Percentiles rank a stretch among this genome's conserved stretches.
phyloP scores from a whole-genome alignment of 2,329 filamentous ascomycete genomes.

The Cadophora sp. region DNA sequence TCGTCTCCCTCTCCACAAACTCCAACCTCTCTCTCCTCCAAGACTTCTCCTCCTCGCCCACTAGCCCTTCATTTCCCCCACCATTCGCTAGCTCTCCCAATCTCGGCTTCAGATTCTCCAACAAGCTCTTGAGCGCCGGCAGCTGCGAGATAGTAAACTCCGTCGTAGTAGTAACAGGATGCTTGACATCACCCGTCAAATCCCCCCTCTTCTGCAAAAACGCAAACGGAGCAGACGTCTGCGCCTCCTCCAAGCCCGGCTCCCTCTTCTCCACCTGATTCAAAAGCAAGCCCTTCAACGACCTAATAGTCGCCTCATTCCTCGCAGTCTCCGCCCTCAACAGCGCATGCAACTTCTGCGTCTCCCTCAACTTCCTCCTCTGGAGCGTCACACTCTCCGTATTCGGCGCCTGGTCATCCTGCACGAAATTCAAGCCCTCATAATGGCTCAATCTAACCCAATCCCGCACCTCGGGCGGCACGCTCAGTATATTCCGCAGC shows the following conservation, averaged over 20 bases:
- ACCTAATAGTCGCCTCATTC: slow-evolving; percentile 74
- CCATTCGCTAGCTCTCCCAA: slow-evolving; percentile 54
- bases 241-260: slow-evolving; percentile 21
- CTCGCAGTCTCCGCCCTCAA: slow-evolving; percentile 73
- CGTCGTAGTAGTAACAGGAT: slow-evolving; percentile 72
- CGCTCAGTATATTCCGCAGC: slow-evolving; percentile 81
- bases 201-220: slow-evolving; percentile 63
- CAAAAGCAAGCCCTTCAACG: slow-evolving; percentile 66
- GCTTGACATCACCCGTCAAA: slow-evolving; percentile 57
- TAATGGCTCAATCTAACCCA: slow-evolving; percentile 90
- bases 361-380: slow-evolving; percentile 77
- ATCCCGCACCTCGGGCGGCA: slow-evolving; percentile 72
- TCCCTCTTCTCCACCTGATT: slow-evolving; percentile 52
- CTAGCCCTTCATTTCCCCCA: slow-evolving; percentile 47
- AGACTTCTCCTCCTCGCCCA: slow-evolving; percentile 53
- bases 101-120: slow-evolving; percentile 71
- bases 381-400: slow-evolving; percentile 74
- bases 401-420: slow-evolving; percentile 56
- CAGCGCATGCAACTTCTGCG: slow-evolving; percentile 74
- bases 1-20: slow-evolving; percentile 84
- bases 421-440: slow-evolving; percentile 52
- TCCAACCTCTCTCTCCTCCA: slow-evolving; percentile 75
- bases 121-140: slow-evolving; percentile 75
- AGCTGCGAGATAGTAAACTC: slow-evolving; percentile 85
- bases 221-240: slow-evolving; percentile 50